Percentiles rank a stretch among this genome's conserved stretches.
These are phyloP conservation scores for Emergomyces africanus DNA, from an alignment of 2,329 filamentous ascomycete genomes.

Conservation along the genomic window DNA sequence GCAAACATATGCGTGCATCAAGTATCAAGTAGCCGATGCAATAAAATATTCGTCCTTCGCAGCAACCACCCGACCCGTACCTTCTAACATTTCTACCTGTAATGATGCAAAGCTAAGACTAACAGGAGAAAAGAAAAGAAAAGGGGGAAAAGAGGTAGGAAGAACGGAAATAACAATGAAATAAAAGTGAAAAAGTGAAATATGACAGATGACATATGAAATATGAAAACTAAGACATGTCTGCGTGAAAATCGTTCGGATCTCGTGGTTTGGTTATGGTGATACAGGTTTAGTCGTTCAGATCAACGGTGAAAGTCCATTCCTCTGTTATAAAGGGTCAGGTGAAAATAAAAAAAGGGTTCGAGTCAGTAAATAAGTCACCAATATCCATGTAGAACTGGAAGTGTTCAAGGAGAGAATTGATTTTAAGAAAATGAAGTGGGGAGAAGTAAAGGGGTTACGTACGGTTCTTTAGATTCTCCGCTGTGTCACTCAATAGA, in stretches of 20 bases:
- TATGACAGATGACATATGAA: neutral
- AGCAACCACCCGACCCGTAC: neutral
- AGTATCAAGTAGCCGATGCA: neutral
- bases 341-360: neutral
- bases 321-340: conserved; percentile 19
- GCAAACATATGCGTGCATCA: too few relatives aligned
- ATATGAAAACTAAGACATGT: neutral
- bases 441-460: conserved; percentile 10
- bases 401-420: neutral
- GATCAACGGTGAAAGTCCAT: conserved; percentile 34
- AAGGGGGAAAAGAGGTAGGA: neutral
- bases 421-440: neutral
- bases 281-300: conserved; percentile 1
- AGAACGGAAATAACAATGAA: neutral
- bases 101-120: neutral
- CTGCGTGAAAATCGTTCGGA: neutral
- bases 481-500: conserved; percentile 79
- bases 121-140: neutral
- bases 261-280: neutral
- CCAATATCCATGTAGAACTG: neutral
- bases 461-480: conserved; percentile 78
- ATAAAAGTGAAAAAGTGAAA: neutral
- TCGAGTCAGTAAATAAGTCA: conserved; percentile 1
- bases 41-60: neutral
- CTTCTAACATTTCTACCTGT: neutral